Base-by-base conservation (phyloP, 2,329 filamentous ascomycete genomes). In the Amylocarpus encephaloides region DNA sequence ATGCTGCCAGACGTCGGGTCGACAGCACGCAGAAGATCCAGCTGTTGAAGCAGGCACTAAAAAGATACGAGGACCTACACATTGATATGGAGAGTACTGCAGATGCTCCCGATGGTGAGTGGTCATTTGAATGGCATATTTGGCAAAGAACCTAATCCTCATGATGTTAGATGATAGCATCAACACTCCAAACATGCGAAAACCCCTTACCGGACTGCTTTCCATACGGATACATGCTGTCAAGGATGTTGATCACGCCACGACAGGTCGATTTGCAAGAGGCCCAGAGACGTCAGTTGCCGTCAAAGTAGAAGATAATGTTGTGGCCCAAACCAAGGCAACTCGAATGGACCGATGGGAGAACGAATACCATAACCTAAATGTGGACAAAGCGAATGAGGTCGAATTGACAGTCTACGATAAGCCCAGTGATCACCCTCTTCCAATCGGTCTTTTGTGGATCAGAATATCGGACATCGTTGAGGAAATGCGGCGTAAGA, bases 11-110 rank as follows among this genome's bases (percentile, higher is more conserved):
- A 44, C 83, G 89, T 64, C 81, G 87, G 51, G 85, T 95, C 54
- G 93, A 98, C 72, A 97, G 92, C 72, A 95, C 91, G 68, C 92
- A 97, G 70, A 98, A 98, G 73, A 96, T 98, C 43, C 84, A 95
- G 62, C 78, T 98, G 56, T 74, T 98, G 58, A 95, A 94, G 72
- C 91, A 97, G 72, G 91, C 93, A 43, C 76, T 98, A 66, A 95
- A 95, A 72, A 79, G 92, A 78, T 98, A 98, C 64, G 92, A 96
- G 68, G 93, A 97, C 70, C 78, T 98, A 48, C 92, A 98, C 64
- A 89, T 98, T 53, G 92, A 96, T 65, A 86, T 95, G 64, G 90
- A 95, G 58, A 76, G 72, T 61, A 77, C 79, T 5, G 73, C 83
- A 38, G 89, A 94, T 65, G 80, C 80, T 32, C 79, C 81, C 47